phyloP scores from a whole-genome alignment of 2,329 filamentous ascomycete species.

The Elsinoe australis region DNA sequence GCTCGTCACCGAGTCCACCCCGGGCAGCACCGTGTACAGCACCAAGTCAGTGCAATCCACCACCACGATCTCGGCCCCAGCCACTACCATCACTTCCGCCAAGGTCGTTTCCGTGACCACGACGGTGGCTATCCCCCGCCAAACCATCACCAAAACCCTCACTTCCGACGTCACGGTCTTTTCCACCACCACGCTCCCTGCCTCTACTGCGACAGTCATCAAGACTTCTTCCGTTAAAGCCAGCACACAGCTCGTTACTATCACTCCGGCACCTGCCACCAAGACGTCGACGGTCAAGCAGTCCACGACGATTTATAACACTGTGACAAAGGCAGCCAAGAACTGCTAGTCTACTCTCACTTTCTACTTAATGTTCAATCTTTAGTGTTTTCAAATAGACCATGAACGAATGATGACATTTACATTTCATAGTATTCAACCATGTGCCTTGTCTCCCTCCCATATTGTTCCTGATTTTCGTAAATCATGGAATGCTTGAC shows the following conservation, averaged over 20 bases:
- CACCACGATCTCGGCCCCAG: conserved; percentile 1
- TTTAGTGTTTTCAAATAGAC: too few species aligned
- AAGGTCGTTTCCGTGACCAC: conserved; percentile 21
- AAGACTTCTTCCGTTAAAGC: conserved; percentile 19
- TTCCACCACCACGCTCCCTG: conserved; percentile 24
- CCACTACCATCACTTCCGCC: conserved; percentile 18
- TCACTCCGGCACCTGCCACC: conserved; percentile 18
- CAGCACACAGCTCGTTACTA: conserved; percentile 16
- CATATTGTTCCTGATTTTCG: too few species aligned
- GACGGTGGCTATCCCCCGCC: conserved; percentile 15
- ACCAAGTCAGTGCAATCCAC: conserved; percentile 20
- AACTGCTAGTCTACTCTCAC: conserved; percentile 17
- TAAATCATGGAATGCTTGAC: too few species aligned
- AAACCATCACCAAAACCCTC: conserved; percentile 18
- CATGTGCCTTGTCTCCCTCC: too few species aligned
- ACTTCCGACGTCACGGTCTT: conserved; percentile 22
- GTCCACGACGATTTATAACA: conserved; percentile 20
- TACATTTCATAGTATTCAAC: too few species aligned
- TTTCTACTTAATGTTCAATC: too few species aligned
- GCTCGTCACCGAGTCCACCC: conserved; percentile 11
- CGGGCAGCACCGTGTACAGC: conserved; percentile 21
- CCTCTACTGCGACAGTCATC: conserved; percentile 19
- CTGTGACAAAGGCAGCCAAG: conserved; percentile 22
- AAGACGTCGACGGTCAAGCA: conserved; percentile 22
- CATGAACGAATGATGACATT: too few species aligned